Evolutionary conservation across 2,329 filamentous ascomycete genomes (phyloP).

Genomic region (Blastomyces parvus): DNA sequence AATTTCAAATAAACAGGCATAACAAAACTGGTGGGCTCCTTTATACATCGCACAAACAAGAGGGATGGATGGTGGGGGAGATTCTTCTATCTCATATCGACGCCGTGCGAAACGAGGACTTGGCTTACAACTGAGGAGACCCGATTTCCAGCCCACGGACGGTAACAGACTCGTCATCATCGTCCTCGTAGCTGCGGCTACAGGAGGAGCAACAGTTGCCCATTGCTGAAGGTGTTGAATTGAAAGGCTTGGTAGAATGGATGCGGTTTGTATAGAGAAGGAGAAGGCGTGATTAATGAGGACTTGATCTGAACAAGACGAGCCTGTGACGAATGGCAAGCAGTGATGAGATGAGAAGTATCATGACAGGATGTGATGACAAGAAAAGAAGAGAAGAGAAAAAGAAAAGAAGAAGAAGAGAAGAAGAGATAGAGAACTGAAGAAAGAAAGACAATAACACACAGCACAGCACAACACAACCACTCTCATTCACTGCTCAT

Average conservation of each 20-base stretch:
- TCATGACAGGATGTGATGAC: not conserved
- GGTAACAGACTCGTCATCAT: not conserved
- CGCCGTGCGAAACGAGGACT: not conserved
- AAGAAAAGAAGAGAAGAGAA: not conserved
- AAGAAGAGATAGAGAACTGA: not conserved
- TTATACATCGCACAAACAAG: not conserved
- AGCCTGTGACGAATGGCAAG: not conserved
- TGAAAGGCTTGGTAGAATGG: not conserved
- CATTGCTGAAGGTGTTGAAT: not conserved
- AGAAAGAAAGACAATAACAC: no score
- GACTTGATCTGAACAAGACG: not conserved
- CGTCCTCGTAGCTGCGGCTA: not conserved
- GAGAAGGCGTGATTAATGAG: not conserved
- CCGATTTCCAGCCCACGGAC: not conserved
- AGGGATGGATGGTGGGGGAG: not conserved
- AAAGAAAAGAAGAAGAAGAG: not conserved
- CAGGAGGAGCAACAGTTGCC: not conserved
- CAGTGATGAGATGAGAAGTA: not conserved
- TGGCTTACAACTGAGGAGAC: slow-evolving; percentile 1
- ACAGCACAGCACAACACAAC: not conserved
- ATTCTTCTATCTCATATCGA: not conserved
- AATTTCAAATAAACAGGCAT: no score
- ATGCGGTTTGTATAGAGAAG: not conserved
- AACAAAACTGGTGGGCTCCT: no score
- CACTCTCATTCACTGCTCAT: not conserved